Percentiles rank a stretch among this genome's conserved stretches.
phyloP scores from a whole-genome alignment of 108 stramenopile genomes.

The Cyclotella distinguenda region DNA sequence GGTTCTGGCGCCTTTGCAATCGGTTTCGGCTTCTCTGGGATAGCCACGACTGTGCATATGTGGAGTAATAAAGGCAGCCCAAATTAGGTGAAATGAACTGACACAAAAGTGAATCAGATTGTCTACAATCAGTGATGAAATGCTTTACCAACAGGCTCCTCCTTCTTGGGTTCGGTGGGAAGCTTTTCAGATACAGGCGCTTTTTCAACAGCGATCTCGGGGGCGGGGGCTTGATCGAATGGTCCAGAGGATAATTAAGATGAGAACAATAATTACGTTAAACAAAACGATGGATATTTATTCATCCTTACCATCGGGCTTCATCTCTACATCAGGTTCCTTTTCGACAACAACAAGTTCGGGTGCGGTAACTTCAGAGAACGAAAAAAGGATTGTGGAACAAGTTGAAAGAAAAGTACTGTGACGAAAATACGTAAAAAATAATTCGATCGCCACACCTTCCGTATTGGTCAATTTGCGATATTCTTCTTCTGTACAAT shows the following conservation, averaged over 20 bases:
- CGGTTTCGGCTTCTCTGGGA: constrained; percentile 28
- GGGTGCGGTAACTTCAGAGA: constrained; percentile 33
- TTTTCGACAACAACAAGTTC: constrained; percentile 26
- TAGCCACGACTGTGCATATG: neutral
- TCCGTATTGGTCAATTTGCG: constrained; percentile 35
- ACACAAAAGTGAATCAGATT: neutral
- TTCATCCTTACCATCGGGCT: constrained; percentile 32
- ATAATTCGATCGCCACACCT: constrained; percentile 17
- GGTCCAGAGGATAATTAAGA: too few relatives aligned
- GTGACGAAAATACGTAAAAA: neutral
- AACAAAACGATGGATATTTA: too few relatives aligned
- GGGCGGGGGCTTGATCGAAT: too few relatives aligned
- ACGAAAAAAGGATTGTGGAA: neutral
- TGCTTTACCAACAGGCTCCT: neutral
- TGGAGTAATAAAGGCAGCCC: neutral
- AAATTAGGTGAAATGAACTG: neutral
- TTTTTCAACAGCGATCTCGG: too few relatives aligned
- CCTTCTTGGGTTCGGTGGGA: constrained; percentile 4
- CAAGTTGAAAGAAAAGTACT: neutral
- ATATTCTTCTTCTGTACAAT: constrained; percentile 68
- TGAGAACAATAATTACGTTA: too few relatives aligned
- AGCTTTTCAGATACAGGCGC: too few relatives aligned
- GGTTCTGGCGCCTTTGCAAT: constrained; percentile 40
- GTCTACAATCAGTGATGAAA: neutral
- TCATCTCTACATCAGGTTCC: constrained; percentile 6